phyloP scores from a whole-genome alignment of 169 alveolate genomes.

The Neospora caninum region DNA sequence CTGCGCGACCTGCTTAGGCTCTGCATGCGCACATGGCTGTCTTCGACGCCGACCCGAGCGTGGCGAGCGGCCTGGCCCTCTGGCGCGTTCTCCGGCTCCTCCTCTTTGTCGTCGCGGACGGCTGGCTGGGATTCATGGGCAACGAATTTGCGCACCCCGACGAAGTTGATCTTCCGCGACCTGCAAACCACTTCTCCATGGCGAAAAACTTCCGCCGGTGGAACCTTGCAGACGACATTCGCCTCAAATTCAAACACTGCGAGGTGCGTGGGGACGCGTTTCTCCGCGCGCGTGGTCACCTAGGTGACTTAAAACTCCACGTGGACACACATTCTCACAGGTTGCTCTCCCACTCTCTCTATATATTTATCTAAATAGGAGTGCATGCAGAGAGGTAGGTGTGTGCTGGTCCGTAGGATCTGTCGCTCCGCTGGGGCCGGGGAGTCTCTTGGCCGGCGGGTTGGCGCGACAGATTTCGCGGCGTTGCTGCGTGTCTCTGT shows the following conservation, averaged over 20 bases:
- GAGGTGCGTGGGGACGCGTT: too few relatives aligned
- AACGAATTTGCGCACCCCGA: constrained; percentile 88
- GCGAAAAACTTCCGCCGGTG: constrained; percentile 79
- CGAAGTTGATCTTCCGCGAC: constrained; percentile 83
- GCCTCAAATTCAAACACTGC: constrained; percentile 76
- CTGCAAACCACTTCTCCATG: constrained; percentile 78
- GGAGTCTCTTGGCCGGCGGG: neutral
- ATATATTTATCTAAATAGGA: neutral
- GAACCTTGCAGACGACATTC: constrained; percentile 82
- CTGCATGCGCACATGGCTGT: constrained; percentile 79
- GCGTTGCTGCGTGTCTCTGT: neutral
- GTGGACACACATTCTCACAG: too few relatives aligned
- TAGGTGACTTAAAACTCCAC: too few relatives aligned
- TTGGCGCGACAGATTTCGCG: neutral
- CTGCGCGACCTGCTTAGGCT: constrained; percentile 44
- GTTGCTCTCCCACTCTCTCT: too few relatives aligned
- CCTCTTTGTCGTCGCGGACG: constrained; percentile 76
- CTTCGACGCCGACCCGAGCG: constrained; percentile 73
- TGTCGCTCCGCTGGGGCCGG: too few relatives aligned
- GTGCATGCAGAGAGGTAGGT: neutral
- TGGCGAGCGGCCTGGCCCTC: constrained; percentile 73
- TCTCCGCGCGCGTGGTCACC: too few relatives aligned
- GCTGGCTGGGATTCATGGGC: constrained; percentile 81
- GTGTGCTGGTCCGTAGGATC: neutral
- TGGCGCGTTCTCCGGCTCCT: constrained; percentile 64